phyloP scores from a whole-genome alignment of 2,329 filamentous ascomycete species.

The Rhynchosporium secalis region DNA sequence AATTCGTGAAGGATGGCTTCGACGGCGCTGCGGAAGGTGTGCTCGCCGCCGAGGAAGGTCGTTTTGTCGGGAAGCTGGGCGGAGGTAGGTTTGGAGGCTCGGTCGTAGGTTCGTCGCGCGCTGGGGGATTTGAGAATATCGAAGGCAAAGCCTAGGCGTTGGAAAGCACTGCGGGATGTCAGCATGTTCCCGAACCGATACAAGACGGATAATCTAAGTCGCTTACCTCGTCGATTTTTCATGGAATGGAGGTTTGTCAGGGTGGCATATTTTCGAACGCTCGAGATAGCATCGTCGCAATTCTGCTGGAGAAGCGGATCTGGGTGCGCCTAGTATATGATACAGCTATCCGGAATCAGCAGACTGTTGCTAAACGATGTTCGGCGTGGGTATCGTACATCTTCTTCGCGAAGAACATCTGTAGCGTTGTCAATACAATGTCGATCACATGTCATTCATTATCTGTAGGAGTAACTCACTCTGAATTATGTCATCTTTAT shows the following conservation, averaged over 20 bases:
- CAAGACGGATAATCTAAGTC: neutral
- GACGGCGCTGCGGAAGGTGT: slow-evolving; percentile 43
- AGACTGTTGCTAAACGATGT: neutral
- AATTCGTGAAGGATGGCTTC: slow-evolving; percentile 44
- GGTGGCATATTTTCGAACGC: slow-evolving; percentile 44
- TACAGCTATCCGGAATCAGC: slow-evolving; percentile 38
- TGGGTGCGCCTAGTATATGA: slow-evolving; percentile 42
- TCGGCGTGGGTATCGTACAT: slow-evolving; percentile 31
- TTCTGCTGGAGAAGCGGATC: slow-evolving; percentile 40
- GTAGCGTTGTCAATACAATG: slow-evolving; percentile 21
- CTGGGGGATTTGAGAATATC: slow-evolving; percentile 44
- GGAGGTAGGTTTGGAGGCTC: slow-evolving; percentile 38
- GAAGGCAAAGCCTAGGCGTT: slow-evolving; percentile 44
- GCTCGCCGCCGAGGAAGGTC: slow-evolving; percentile 42
- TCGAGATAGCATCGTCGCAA: slow-evolving; percentile 44
- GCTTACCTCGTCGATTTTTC: slow-evolving; percentile 41
- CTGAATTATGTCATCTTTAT: slow-evolving; percentile 37
- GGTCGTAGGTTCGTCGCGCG: slow-evolving; percentile 42
- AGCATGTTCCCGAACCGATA: neutral
- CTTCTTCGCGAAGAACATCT: slow-evolving; percentile 41
- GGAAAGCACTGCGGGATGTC: slow-evolving; percentile 40
- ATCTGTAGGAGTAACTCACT: slow-evolving; percentile 25
- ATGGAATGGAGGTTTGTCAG: slow-evolving; percentile 43
- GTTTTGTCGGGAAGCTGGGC: slow-evolving; percentile 38
- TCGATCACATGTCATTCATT: slow-evolving; percentile 37